Base-by-base conservation (phyloP, 1,284 basidiomycete species). In the Austropuccinia psidii region DNA sequence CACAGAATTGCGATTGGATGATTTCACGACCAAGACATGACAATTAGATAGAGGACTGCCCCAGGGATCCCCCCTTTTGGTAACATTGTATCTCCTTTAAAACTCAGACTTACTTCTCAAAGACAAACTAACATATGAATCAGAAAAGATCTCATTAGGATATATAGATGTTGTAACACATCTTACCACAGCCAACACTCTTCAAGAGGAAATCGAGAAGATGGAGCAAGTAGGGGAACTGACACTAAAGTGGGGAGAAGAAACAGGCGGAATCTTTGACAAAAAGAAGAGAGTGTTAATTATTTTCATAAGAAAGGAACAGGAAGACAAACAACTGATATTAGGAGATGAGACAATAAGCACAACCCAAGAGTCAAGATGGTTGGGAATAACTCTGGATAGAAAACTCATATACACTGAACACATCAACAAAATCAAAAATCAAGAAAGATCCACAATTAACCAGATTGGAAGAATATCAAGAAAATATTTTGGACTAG, bases 131-230 rank as follows among this genome's bases (percentile, higher is more conserved):
- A 27, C 27, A 35, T 17, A 41, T 9, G 11, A 21, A 3, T 52
- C 50, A 27, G 35, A 33, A 37, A 41, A n/a, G 24, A 57, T 68
- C 15, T 55, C 66, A 52, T 27, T 68, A 29, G 66, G 52, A 11
- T 68, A 54, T 39, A 54, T 68, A 21, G 66, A 68, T 29, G 52
- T 57, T 55, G 50, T 68, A n/a, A 39, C 43, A 11, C 52, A 68
- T 21, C 50, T 68, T 3, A 27, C 33, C 2, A 52, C 66, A 55
- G 50, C 47, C 27, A 17, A 52, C 29, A 21, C 33, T 17, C 21
- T 54, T 4, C 29, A 66, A 17, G 19, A 29, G 15, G 47, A 43
- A 19, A 35, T 66, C 5, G 17, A 24, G 29, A n/a, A 37, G n/a
- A 17, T 55, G 27, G 19, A n/a, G 19, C 8, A 55, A n/a, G 66